Evolutionary conservation across 2,329 filamentous ascomycete species (phyloP), one percentile per base, ranked within the genome.

Genomic region (Botrytis fragariae): DNA sequence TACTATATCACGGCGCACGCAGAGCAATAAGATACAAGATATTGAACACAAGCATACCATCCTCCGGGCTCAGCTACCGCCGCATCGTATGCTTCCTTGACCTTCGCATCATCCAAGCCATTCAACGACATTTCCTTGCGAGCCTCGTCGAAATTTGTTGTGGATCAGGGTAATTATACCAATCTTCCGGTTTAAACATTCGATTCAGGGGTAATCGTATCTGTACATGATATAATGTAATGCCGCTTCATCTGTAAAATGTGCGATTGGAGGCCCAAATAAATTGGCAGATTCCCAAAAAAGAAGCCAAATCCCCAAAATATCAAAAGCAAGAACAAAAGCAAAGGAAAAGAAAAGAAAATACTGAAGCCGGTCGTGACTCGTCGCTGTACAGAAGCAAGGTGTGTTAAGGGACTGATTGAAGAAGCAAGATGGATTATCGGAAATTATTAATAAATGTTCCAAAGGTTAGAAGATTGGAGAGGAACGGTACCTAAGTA

Each of bases 21-120:
- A 37, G 59, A 32, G 20, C 45, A 20, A 67, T 12, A 32, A 48
- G 35, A 63, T 35, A 44, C 57, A n/a, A 67, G 44, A 74, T 62
- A 29, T 54, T 72, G 71, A 60, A 64, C 51, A 61, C 22, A 73
- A 73, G 72, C 78, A 78, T 76, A 98, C 96, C 96, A 99, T 91
- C 94, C 95, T 85, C 94, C 95, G 74, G 93, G 90, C 84, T 98
- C 96, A 74, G 89, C 88, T 79, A 91, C 86, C 73, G 93, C 93
- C 79, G 89, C 86, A 81, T 95, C 92, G 84, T 97, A 91, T 80
- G 95, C 94, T 84, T 97, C 93, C 84, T 91, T 89, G 84, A 99
- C 88, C 81, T 90, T 88, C 78, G 88, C 85, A 84, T 90, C 88
- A 85, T 98, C 95, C 84, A 98, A 87, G 77, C 96, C 96, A 90